phyloP scores from a whole-genome alignment of 169 alveolate species.

The Eimeria necatrix region DNA sequence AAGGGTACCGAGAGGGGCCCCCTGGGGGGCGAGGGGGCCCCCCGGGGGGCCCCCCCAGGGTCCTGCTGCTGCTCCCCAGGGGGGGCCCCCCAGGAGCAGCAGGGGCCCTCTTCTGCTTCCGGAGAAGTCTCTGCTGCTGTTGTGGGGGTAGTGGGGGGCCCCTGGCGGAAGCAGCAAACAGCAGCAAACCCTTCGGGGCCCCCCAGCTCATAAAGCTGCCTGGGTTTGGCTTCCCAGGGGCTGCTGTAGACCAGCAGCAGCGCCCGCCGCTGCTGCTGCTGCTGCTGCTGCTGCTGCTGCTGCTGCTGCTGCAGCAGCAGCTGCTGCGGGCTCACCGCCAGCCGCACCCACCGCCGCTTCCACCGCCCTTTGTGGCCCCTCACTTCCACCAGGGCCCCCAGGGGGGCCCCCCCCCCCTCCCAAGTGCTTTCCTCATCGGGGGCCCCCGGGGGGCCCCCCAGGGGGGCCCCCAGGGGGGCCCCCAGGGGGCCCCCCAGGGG shows the following conservation, averaged over 20 bases:
- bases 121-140: background rate
- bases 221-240: background rate
- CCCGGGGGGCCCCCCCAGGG: too few species aligned
- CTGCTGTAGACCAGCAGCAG: background rate
- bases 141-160: background rate
- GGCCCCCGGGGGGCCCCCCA: too few species aligned
- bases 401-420: background rate
- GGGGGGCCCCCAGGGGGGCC: background rate
- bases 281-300: too few species aligned
- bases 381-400: background rate
- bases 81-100: too few species aligned
- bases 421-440: too few species aligned
- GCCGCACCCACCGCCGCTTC: background rate
- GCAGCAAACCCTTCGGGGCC: background rate
- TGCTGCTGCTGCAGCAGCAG: too few species aligned
- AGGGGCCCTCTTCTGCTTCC: background rate
- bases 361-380: background rate
- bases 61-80: too few species aligned
- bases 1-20: background rate
- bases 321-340: too few species aligned
- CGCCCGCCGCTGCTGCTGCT: background rate
- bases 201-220: background rate
- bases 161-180: background rate
- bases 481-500: background rate
- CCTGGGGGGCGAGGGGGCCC: too few species aligned